Percentiles rank a stretch among this genome's conserved stretches.
Conservation (phyloP, 768 basidiomycete species). For the Naganishia vishniacii region DNA sequence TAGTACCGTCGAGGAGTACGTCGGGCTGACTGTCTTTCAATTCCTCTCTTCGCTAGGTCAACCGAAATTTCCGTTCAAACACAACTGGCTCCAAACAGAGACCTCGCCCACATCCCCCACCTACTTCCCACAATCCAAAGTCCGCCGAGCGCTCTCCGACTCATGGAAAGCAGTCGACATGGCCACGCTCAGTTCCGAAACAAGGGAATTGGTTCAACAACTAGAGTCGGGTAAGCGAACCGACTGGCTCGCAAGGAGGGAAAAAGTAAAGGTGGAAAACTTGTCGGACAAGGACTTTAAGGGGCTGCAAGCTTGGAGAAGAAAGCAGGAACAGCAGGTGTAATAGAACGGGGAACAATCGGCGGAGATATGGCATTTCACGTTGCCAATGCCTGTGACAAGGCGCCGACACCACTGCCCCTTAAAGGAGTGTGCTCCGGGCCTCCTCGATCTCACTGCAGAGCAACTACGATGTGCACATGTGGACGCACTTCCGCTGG, state of each 20-base stretch:
- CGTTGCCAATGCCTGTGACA: too few relatives aligned
- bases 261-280: conserved; percentile 7
- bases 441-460: too few relatives aligned
- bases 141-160: conserved; percentile 4
- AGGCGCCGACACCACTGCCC: too few relatives aligned
- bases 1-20: too few relatives aligned
- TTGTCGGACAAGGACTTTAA: conserved; percentile 5
- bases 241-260: conserved; percentile 2
- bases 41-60: conserved; percentile 12
- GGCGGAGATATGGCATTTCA: too few relatives aligned
- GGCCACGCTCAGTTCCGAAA: conserved; percentile 8
- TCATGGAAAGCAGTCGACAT: conserved; percentile 22
- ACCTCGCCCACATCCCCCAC: not conserved
- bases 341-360: not conserved
- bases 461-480: too few relatives aligned
- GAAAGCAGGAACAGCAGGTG: conserved; percentile 4
- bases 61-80: conserved; percentile 26
- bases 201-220: not conserved
- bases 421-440: too few relatives aligned
- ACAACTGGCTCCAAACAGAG: not conserved
- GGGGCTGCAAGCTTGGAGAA: not conserved
- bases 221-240: not conserved
- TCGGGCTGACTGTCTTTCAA: too few relatives aligned
- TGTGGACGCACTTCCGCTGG: too few relatives aligned
- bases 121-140: conserved; percentile 9